Evolutionary conservation across 208 protist genomes (phyloP).

Genomic region (Leptomonas pyrrhocoris): DNA sequence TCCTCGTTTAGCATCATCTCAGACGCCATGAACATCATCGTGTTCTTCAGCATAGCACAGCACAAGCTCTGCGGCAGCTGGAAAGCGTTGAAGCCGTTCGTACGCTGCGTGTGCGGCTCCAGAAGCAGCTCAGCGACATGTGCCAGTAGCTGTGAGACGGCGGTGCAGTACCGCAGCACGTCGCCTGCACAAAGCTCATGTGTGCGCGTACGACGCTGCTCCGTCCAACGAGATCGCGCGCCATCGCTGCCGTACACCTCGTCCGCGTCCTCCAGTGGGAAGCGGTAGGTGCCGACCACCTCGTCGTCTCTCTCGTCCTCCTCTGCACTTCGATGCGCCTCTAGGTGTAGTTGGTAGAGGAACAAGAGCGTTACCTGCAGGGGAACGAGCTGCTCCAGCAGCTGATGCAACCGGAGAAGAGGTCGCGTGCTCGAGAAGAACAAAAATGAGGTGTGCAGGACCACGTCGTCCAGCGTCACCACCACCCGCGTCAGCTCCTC

Average conservation of each 20-base stretch:
- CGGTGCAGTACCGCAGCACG: slow-evolving; percentile 20
- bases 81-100: slow-evolving; percentile 13
- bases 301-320: slow-evolving; percentile 13
- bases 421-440: slow-evolving; percentile 27
- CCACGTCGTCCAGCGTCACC: slow-evolving; percentile 33
- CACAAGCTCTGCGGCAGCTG: slow-evolving; percentile 27
- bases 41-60: slow-evolving; percentile 24
- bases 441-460: slow-evolving; percentile 25
- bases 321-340: background rate
- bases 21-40: slow-evolving; percentile 26
- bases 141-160: slow-evolving; percentile 31
- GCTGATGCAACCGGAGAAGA: slow-evolving; percentile 24
- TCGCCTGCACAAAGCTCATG: slow-evolving; percentile 8
- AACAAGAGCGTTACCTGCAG: slow-evolving; percentile 25
- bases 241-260: slow-evolving; percentile 4
- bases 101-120: slow-evolving; percentile 28
- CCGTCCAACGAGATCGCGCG: background rate
- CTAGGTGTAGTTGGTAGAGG: slow-evolving; percentile 15
- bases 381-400: slow-evolving; percentile 30
- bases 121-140: slow-evolving; percentile 36
- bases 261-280: slow-evolving; percentile 15
- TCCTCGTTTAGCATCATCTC: slow-evolving; percentile 24
- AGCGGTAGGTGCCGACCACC: slow-evolving; percentile 12
- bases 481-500: slow-evolving; percentile 26
- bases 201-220: background rate